Percentiles rank a stretch among this genome's conserved stretches.
Conservation (phyloP, 1,284 basidiomycete species). For the Coniophora puteana region DNA sequence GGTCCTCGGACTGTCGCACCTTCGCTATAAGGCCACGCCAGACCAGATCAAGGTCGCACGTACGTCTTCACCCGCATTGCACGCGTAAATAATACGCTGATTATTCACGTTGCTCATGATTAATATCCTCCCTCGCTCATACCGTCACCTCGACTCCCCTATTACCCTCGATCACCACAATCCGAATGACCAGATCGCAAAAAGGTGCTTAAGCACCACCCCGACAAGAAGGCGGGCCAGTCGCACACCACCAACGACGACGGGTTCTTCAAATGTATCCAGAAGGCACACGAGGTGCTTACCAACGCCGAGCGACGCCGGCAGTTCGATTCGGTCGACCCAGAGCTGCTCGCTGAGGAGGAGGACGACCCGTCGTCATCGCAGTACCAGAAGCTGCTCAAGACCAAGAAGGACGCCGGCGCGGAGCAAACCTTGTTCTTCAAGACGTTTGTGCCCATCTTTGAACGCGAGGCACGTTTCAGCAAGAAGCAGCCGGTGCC, state of each 20-base stretch:
- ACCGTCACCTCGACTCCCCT: conserved; percentile 5
- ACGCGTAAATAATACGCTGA: conserved; percentile 3
- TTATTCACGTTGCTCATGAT: no score
- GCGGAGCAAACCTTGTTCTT: conserved; percentile 64
- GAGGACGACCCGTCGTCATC: conserved; percentile 72
- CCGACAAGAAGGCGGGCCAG: conserved; percentile 92
- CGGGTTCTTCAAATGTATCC: conserved; percentile 99
- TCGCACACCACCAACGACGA: conserved; percentile 87
- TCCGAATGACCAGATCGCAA: conserved; percentile 70
- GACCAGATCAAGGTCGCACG: conserved; percentile 97
- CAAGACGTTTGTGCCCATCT: conserved; percentile 69
- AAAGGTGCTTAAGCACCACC: conserved; percentile 99
- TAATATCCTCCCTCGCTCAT: conserved; percentile 7
- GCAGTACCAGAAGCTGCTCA: no score
- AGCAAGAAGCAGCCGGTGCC: conserved; percentile 89
- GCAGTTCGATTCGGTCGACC: conserved; percentile 97
- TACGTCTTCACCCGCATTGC: conserved; percentile 39
- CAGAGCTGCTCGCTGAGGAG: conserved; percentile 68
- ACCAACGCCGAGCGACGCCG: conserved; percentile 85
- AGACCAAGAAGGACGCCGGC: conserved; percentile 46
- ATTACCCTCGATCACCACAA: no score
- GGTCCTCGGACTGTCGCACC: conserved; percentile 89
- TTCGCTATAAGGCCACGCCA: conserved; percentile 85
- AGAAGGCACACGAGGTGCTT: conserved; percentile 94
- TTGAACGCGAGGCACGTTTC: conserved; percentile 91